Evolutionary conservation across 257 asterid genomes (phyloP), one percentile per base, ranked within the genome.

Genomic region (Apocynum venetum): DNA sequence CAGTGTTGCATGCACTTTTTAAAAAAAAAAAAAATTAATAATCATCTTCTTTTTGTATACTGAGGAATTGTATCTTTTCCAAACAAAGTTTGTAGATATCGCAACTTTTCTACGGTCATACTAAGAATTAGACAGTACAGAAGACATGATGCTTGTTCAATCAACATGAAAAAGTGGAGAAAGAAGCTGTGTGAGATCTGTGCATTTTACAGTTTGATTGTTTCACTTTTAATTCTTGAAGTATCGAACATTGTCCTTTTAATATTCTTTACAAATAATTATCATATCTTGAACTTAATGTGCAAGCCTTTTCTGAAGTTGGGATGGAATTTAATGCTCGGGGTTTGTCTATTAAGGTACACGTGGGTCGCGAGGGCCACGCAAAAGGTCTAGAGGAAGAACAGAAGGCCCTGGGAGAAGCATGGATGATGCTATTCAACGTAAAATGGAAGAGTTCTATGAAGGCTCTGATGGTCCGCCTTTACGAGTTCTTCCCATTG

Each of bases 401-500:
- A 56, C 76, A 73, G 99, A 93, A 84, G 99, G 99, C 60, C 79
- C 93, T 86, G 83, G 98, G 72, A 96, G 87, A 92, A 96, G 98
- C 86, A 88, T 89, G 88, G 99, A 96, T 77, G 99, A 93, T 82
- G 89, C 98, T 9, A 97, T 96, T 79, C 89, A 96, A 49, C 96
- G 99, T 63, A 93, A 87, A 89, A 93, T 96, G 97, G 99, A 93
- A 80, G 96, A 90, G 82, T 93, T 96, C 80, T 91, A 93, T 73
- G 99, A 96, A 96, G 99, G 99, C 63, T 77, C 97, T 66, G 90
- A 88, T 75, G 99, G 99, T 55, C 99, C 99, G 0, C 99, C 98
- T 74, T 80, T 93, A 75, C 96, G 99, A 43, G 69, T 96, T 84
- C 90, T 96, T 55, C 99, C 99, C 60, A 93, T 96, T 87, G 99